Evolutionary conservation across 495 filamentous ascomycete species (phyloP).

Genomic region (Lindgomyces ingoldianus): DNA sequence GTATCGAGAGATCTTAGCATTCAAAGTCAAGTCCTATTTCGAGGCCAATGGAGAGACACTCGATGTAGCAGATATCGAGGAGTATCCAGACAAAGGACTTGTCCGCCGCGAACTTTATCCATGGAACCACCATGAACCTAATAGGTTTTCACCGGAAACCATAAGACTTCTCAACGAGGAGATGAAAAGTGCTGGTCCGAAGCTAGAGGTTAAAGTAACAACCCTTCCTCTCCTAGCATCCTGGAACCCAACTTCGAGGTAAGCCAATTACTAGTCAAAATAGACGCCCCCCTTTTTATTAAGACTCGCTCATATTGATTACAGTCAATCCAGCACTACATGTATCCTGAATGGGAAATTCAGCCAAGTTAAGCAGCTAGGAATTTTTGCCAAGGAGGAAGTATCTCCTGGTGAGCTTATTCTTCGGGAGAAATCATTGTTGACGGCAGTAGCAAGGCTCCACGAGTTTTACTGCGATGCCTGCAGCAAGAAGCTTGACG

Average conservation of each 20-base stretch:
- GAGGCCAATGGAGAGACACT: slow-evolving; percentile 15
- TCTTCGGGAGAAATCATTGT: slow-evolving; percentile 34
- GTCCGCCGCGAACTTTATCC: slow-evolving; percentile 88
- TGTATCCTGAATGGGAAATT: neutral
- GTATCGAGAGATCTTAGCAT: neutral
- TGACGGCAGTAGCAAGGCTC: slow-evolving; percentile 45
- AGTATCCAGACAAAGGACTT: slow-evolving; percentile 65
- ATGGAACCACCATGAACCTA: slow-evolving; percentile 88
- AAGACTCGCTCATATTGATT: slow-evolving; percentile 9
- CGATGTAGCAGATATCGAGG: slow-evolving; percentile 28
- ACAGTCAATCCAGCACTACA: neutral
- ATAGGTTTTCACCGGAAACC: slow-evolving; percentile 71
- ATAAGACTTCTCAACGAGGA: slow-evolving; percentile 50
- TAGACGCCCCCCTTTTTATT: too few species aligned
- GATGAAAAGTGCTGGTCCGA: slow-evolving; percentile 24
- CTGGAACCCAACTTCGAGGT: slow-evolving; percentile 24
- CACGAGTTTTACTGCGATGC: slow-evolving; percentile 83
- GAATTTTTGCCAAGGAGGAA: slow-evolving; percentile 36
- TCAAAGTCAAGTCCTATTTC: slow-evolving; percentile 19
- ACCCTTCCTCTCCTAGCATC: slow-evolving; percentile 25
- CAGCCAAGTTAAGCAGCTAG: slow-evolving; percentile 27
- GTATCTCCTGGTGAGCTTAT: slow-evolving; percentile 25
- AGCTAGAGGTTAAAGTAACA: slow-evolving; percentile 31
- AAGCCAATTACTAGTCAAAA: too few species aligned
- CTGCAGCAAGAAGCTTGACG: slow-evolving; percentile 61